These are phyloP conservation scores for Hypoxylon sp. DNA, from an alignment of 2,329 filamentous ascomycete species.

Conservation along the genomic window DNA sequence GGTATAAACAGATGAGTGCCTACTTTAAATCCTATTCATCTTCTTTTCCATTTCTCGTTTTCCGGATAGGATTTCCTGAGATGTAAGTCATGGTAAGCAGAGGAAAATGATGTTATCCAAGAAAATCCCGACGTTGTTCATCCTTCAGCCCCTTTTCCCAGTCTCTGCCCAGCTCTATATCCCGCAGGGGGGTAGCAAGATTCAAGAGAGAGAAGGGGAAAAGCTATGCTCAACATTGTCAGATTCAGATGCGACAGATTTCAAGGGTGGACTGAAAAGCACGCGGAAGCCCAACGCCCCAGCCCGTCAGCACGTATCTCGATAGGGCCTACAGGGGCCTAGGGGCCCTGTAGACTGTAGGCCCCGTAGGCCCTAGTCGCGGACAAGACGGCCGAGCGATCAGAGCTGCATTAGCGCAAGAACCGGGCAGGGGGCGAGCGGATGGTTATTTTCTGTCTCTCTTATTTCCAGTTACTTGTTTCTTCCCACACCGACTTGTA, in stretches of 20 bases:
- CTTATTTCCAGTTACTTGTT: too few relatives aligned
- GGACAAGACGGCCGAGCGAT: slow-evolving; percentile 38
- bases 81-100: slow-evolving; percentile 14
- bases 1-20: not conserved
- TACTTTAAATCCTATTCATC: not conserved
- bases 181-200: slow-evolving; percentile 26
- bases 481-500: slow-evolving; percentile 27
- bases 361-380: slow-evolving; percentile 32
- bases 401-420: slow-evolving; percentile 37
- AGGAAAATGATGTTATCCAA: slow-evolving; percentile 17
- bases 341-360: too few relatives aligned
- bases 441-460: too few relatives aligned
- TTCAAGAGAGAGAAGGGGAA: slow-evolving; percentile 16
- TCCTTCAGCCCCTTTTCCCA: slow-evolving; percentile 10
- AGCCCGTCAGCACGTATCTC: slow-evolving; percentile 33
- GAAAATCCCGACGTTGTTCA: slow-evolving; percentile 14
- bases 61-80: not conserved
- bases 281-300: slow-evolving; percentile 20
- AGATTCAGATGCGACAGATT: not conserved
- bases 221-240: slow-evolving; percentile 12
- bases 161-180: slow-evolving; percentile 11
- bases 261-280: slow-evolving; percentile 5
- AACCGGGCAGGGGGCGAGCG: slow-evolving; percentile 35
- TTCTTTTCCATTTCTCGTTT: not conserved
- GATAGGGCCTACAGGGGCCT: slow-evolving; percentile 10